Evolutionary conservation across 23 red algal species (phyloP), one percentile per base, ranked within the genome.

Genomic region (Cyanidiococcus yangmingshanensis): DNA sequence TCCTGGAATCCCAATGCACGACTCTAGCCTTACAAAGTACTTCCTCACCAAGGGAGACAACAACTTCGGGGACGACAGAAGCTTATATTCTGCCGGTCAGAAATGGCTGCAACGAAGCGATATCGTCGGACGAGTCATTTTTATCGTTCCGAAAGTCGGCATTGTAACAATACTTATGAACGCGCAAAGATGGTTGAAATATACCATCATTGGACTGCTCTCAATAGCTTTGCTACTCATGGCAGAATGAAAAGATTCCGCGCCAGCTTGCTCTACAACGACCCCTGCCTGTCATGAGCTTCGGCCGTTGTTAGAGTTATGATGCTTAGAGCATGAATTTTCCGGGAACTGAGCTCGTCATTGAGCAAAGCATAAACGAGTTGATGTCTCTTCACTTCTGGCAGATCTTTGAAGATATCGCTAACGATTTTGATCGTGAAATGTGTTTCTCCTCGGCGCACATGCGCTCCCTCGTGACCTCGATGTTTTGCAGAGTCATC

Each of bases 111-210:
- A 40, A 68, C 81, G 94, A 30, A 75, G 84, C 7, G 84, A 88
- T 75, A 85, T 98, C 16, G 79, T 88, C 18, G 94, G 94, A 16
- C 57, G 84, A 41, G 83, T 88, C 0, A 78, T 89, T 59, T 82
- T 84, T 39, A 90, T 89, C 57, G 74, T 98, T 32, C 94, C 88
- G 18, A 84, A 84, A 38, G 84, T 84, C 1, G 94, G 94, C 18
- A 87, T 90, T 26, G 79, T 98, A 50, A 98, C 94, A 26, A 98
- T 98, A 32, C 80, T 91, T 30, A 87, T 98, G 94, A 98, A 98
- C 37, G 88, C 87, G 24, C 84, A 88, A 37, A 85, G 82, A 35
- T 74, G 83, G 67, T 63, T 91, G 26, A 98, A 98, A 57, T 91
- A 59, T 27, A 59, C 80, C 34, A 35, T 98, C 32, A 68, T 98